phyloP scores from a whole-genome alignment of 2,329 filamentous ascomycete species.

The Acephala macrosclerotiorum region DNA sequence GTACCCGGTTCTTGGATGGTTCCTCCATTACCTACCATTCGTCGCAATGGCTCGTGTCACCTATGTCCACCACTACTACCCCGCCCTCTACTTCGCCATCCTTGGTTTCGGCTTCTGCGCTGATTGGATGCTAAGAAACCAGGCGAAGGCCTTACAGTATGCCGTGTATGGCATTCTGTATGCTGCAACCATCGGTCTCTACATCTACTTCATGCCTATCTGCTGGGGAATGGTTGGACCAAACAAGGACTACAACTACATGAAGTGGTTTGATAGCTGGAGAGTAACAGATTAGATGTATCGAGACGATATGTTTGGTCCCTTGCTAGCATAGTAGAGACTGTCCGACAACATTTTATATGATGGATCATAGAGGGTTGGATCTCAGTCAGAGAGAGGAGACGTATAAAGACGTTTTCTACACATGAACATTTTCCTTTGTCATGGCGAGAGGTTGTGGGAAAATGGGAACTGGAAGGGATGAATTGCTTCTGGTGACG shows the following conservation, averaged over 20 bases:
- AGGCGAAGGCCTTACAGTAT: slow-evolving; percentile 69
- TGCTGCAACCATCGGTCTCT: slow-evolving; percentile 76
- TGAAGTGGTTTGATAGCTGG: slow-evolving; percentile 95
- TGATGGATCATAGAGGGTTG: slow-evolving; percentile 17
- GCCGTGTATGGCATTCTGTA: slow-evolving; percentile 80
- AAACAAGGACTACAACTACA: slow-evolving; percentile 84
- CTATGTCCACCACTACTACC: slow-evolving; percentile 99
- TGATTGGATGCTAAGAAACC: slow-evolving; percentile 80
- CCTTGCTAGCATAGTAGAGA: neutral
- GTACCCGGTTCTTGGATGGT: slow-evolving; percentile 93
- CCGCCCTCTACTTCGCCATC: slow-evolving; percentile 96
- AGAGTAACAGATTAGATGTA: slow-evolving; percentile 47
- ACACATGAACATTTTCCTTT: slow-evolving; percentile 29
- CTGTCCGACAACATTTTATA: slow-evolving; percentile 3
- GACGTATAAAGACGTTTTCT: slow-evolving; percentile 19
- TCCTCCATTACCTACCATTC: slow-evolving; percentile 95
- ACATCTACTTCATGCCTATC: slow-evolving; percentile 90
- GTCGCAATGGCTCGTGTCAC: slow-evolving; percentile 98
- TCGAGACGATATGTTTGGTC: slow-evolving; percentile 6
- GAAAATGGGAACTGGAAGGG: slow-evolving; percentile 21
- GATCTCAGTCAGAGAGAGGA: slow-evolving; percentile 9
- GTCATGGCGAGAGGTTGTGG: slow-evolving; percentile 23
- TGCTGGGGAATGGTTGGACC: slow-evolving; percentile 94
- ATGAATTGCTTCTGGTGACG: slow-evolving; percentile 22
- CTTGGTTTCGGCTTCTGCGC: slow-evolving; percentile 85